A percentile compares a stretch with the other conserved stretches of the same genome.
These are phyloP conservation scores for Myxozyma neotropica DNA, from an alignment of 805 yeast species.

Conservation along the genomic window DNA sequence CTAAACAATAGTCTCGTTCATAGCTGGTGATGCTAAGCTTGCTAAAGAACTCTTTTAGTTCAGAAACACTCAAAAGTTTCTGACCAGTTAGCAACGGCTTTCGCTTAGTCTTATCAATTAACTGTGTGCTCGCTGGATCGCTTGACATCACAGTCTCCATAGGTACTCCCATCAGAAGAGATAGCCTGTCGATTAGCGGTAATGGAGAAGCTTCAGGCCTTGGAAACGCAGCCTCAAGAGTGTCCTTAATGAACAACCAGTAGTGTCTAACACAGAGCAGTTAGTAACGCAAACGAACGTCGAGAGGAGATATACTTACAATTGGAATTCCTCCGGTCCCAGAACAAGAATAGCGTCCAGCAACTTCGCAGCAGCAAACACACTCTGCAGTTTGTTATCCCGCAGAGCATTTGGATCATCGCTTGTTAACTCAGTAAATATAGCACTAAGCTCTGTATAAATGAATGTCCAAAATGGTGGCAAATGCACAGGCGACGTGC, in stretches of 20 bases:
- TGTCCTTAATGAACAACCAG: constrained; percentile 83
- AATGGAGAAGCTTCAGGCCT: constrained; percentile 40
- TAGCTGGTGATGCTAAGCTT: constrained; percentile 53
- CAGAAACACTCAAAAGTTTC: constrained; percentile 47
- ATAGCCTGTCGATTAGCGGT: constrained; percentile 51
- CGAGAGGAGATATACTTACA: constrained; percentile 45
- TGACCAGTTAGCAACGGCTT: constrained; percentile 49
- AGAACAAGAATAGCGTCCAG: constrained; percentile 72
- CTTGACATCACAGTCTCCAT: constrained; percentile 32
- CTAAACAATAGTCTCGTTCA: constrained; percentile 26
- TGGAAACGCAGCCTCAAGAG: constrained; percentile 58
- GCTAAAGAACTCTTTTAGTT: constrained; percentile 66
- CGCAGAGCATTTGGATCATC: constrained; percentile 45
- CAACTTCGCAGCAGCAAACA: constrained; percentile 70
- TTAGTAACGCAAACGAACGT: too few species aligned
- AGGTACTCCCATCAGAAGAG: constrained; percentile 36
- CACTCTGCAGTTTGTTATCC: constrained; percentile 40
- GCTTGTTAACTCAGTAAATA: constrained; percentile 47
- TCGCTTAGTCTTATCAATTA: constrained; percentile 31
- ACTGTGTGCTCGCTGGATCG: constrained; percentile 13
- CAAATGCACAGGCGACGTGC: constrained; percentile 65
- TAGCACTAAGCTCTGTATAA: constrained; percentile 59
- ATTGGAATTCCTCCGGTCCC: constrained; percentile 73
- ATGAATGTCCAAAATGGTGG: constrained; percentile 70
- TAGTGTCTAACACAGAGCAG: constrained; percentile 47